A percentile compares a stretch with the other conserved stretches of the same genome.
phyloP scores from a whole-genome alignment of 805 yeast genomes.

The Candida yuanshanica region DNA sequence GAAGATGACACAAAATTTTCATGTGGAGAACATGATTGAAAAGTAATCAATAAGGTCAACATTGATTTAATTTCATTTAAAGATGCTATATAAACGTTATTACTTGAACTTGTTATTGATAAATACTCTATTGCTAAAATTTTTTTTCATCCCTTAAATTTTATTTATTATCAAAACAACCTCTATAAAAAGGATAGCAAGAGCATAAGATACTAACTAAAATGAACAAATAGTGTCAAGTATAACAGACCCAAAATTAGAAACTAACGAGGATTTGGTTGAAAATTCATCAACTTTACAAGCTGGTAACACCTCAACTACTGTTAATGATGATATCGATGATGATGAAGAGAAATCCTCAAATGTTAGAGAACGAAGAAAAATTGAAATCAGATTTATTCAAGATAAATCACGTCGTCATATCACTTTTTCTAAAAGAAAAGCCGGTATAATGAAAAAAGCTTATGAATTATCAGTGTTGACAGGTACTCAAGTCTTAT shows the following conservation, averaged over 20 bases:
- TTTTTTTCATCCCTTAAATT: neutral
- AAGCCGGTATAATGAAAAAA: constrained; percentile 98
- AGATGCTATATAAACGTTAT: too few relatives aligned
- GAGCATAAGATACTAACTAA: neutral
- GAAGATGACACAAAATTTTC: neutral
- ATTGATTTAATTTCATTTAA: too few relatives aligned
- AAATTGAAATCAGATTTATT: constrained; percentile 94
- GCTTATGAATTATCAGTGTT: constrained; percentile 96
- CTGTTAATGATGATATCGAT: constrained; percentile 27
- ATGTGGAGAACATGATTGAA: neutral
- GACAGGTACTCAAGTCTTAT: constrained; percentile 94
- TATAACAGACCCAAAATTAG: constrained; percentile 21
- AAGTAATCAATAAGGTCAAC: neutral
- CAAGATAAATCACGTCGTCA: constrained; percentile 98
- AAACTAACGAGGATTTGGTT: constrained; percentile 19
- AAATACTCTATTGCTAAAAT: too few relatives aligned
- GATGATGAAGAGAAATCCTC: constrained; percentile 45
- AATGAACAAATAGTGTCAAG: constrained; percentile 16
- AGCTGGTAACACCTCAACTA: constrained; percentile 5
- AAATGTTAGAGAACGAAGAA: constrained; percentile 60
- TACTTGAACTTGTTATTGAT: too few relatives aligned
- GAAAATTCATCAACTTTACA: constrained; percentile 9
- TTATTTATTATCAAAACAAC: neutral
- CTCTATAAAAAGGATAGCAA: too few relatives aligned
- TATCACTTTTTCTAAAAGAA: constrained; percentile 95